These are phyloP conservation scores for Neonectria punicea DNA, from an alignment of 2,329 filamentous ascomycete genomes.

Conservation along the genomic window DNA sequence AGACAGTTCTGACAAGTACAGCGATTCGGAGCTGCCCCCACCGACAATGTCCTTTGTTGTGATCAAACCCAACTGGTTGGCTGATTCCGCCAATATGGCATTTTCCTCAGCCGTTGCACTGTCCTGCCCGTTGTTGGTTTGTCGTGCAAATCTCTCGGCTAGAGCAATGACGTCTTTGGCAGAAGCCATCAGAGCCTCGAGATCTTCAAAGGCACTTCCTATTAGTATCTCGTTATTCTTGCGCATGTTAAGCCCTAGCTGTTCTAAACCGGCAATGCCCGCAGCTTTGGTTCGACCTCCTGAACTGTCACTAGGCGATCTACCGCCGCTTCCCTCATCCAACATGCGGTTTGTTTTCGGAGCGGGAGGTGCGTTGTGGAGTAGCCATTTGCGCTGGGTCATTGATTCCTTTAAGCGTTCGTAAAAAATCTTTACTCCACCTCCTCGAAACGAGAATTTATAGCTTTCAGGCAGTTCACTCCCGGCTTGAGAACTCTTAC, in stretches of 20 bases:
- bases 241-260: slow-evolving; percentile 82
- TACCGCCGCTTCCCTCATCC: slow-evolving; percentile 50
- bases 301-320: slow-evolving; percentile 38
- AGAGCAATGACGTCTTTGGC: slow-evolving; percentile 96
- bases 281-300: slow-evolving; percentile 68
- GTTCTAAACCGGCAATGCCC: slow-evolving; percentile 92
- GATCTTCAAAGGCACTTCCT: slow-evolving; percentile 92
- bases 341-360: slow-evolving; percentile 67
- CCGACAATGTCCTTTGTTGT: slow-evolving; percentile 95
- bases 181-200: slow-evolving; percentile 96
- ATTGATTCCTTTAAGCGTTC: slow-evolving; percentile 89
- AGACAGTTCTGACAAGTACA: slow-evolving; percentile 90
- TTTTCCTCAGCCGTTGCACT: slow-evolving; percentile 76
- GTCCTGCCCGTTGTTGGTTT: slow-evolving; percentile 68
- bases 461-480: slow-evolving; percentile 76
- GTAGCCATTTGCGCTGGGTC: slow-evolving; percentile 93
- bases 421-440: slow-evolving; percentile 89
- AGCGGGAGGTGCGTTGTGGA: slow-evolving; percentile 88
- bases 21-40: slow-evolving; percentile 77
- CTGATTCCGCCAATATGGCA: slow-evolving; percentile 80
- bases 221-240: slow-evolving; percentile 96
- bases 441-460: slow-evolving; percentile 90
- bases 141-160: slow-evolving; percentile 85
- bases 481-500: slow-evolving; percentile 45
- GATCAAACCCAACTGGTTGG: slow-evolving; percentile 83